A percentile compares a stretch with the other conserved stretches of the same genome.
Conservation (phyloP, 2,329 filamentous ascomycete species). For the Claviceps africana region DNA sequence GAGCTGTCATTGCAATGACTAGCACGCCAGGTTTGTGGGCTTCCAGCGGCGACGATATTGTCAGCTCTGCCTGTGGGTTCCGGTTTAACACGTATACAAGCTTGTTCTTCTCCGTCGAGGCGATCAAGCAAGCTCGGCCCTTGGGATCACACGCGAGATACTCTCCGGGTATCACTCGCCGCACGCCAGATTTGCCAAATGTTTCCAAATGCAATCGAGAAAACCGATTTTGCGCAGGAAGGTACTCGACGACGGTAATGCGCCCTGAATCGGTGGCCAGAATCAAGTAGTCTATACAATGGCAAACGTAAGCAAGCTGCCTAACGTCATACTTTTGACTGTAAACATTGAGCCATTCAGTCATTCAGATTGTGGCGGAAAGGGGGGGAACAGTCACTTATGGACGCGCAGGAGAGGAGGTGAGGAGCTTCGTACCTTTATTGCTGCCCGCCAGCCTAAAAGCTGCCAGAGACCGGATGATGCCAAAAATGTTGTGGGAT, state of each 20-base stretch:
- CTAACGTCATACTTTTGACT: not conserved
- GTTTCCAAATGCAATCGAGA: constrained; percentile 87
- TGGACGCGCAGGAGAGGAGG: constrained; percentile 15
- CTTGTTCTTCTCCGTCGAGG: constrained; percentile 96
- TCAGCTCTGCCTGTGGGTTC: constrained; percentile 84
- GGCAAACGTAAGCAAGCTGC: constrained; percentile 13
- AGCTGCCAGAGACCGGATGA: constrained; percentile 75
- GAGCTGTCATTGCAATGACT: constrained; percentile 71
- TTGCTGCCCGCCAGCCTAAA: constrained; percentile 87
- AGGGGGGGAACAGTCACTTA: not conserved
- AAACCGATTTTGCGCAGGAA: constrained; percentile 75
- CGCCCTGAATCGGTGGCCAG: constrained; percentile 91
- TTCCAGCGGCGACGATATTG: constrained; percentile 92
- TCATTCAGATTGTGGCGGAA: constrained; percentile 15
- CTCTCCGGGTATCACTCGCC: constrained; percentile 86
- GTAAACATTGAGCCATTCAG: not conserved
- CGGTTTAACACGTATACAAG: constrained; percentile 97
- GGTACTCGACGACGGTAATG: constrained; percentile 86
- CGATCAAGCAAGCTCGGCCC: constrained; percentile 85
- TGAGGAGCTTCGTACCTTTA: constrained; percentile 58
- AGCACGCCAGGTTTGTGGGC: constrained; percentile 87
- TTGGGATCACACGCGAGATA: constrained; percentile 94
- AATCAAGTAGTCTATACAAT: constrained; percentile 73
- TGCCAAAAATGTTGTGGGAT: constrained; percentile 91
- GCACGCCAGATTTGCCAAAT: constrained; percentile 91